Evolutionary conservation across 139 green algal species (phyloP), one percentile per base, ranked within the genome.

Genomic region (Chlamydomonas sphaeroides): DNA sequence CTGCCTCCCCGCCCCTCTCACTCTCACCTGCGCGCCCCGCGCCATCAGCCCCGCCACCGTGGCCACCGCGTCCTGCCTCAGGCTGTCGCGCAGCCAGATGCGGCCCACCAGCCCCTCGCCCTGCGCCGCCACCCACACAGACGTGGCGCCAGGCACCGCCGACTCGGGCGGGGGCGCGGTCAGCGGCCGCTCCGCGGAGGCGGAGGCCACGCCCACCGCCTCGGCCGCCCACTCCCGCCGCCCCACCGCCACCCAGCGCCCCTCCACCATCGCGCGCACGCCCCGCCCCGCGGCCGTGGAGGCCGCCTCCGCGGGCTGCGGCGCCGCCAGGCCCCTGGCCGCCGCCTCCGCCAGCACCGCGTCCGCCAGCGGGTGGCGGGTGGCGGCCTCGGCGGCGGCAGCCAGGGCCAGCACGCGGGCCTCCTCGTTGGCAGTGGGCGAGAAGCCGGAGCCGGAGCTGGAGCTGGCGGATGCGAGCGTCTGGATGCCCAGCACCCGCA

Each of bases 311-410:
- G 33, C 25, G 30, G 85, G 67, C 28, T 53, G 33, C 0, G 85
- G 86, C 49, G 90, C 59, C 65, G 83, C 23, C 79, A 93, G 30
- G 53, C 91, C 86, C 41, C 86, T 70, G 3, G 77, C n/a, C 25
- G 49, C 28, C 1, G 92, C 94, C 38, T 90, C 92, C 3, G 68
- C 67, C 38, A 93, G 65, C 2, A 99, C 79, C 0, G 96, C 96
- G 21, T 90, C 87, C 21, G 96, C 96, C 49, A 98, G 78, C 4
- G 96, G 96, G 88, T 99, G 96, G 5, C 90, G 80, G 0, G 95
- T 96, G 39, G 69, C 79, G 2, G 80, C 72, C 88, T 98, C 96
- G 15, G 93, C 91, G n/a, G 91, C 92, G 28, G 95, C 95, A 21
- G 95, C 94, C 74, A 95, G 30, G 35, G 32, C 56, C 85, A 98